Base-by-base conservation (phyloP, 1,139 yeast species). In the Maudiozyma humilis region DNA sequence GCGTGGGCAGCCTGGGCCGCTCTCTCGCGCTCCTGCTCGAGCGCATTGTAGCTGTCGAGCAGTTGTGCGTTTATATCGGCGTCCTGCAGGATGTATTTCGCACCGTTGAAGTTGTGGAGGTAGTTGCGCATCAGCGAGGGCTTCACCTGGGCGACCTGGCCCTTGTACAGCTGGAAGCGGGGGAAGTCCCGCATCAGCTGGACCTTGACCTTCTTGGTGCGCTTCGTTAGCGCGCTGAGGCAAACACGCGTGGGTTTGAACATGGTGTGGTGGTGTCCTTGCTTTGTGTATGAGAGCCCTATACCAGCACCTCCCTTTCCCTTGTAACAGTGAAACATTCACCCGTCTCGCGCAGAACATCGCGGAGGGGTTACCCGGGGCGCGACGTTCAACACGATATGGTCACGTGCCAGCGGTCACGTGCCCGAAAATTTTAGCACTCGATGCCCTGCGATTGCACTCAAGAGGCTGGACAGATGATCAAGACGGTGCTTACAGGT, bases 121-220 rank as follows among this genome's bases (percentile, higher is more conserved):
- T 69, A 76, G 65, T 84, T 85, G 62, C 91, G 76, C 96, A 88
- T 88, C 48, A 76, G 71, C 15, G 91, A 85, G 30, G 95, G 86
- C 48, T 78, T 73, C n/a, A 87, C 96, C 34, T 74, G 68, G 20
- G 84, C 73, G 38, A 88, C 71, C 66, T 88, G 83, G 25, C 96
- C 96, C 35, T 65, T 68, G n/a, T 86, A 87, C 14, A 68, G 60
- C 38, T 66, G 67, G 46, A 78, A 63, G 10, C 72, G 73, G 32
- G 78, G 75, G 57, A 79, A 73, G 56, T 84, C 85, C 55, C 71
- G 73, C 49, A 86, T 69, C 30, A 87, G 69, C 65, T 88, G 96
- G 7, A 88, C 88, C 30, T 72, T 66, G 30, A 81, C 75, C 57
- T 75, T 75, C 52, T 75, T 69, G 30, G 63, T 65, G 48, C 70